A percentile compares a stretch with the other conserved stretches of the same genome.
These are phyloP conservation scores for Zasmidium cellare DNA, from an alignment of 2,329 filamentous ascomycete genomes.

Conservation along the genomic window DNA sequence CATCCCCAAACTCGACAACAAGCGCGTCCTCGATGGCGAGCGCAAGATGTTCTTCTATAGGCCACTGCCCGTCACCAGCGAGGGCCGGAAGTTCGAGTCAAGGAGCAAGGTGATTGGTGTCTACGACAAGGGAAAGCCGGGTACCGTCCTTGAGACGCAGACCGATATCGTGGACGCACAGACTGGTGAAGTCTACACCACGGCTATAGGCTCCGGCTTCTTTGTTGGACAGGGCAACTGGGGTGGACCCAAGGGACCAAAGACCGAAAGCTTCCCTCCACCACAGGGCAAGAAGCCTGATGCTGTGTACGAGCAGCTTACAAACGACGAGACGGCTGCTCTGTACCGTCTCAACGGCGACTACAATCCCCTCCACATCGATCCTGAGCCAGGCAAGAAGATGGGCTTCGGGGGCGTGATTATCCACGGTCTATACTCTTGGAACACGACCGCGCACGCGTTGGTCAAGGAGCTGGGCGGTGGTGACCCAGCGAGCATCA, in stretches of 20 bases:
- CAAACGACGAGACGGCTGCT: constrained; percentile 69
- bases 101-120: constrained; percentile 78
- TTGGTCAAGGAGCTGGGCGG: constrained; percentile 72
- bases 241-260: constrained; percentile 85
- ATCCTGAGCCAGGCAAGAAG: constrained; percentile 72
- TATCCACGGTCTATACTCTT: constrained; percentile 85
- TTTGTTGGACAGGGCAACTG: constrained; percentile 79
- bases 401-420: constrained; percentile 92
- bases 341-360: constrained; percentile 86
- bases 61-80: constrained; percentile 70
- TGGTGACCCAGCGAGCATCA: constrained; percentile 77
- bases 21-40: constrained; percentile 79
- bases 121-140: constrained; percentile 82
- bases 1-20: constrained; percentile 73
- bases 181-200: constrained; percentile 69
- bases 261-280: constrained; percentile 74
- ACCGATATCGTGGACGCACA: constrained; percentile 70
- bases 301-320: constrained; percentile 68
- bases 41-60: constrained; percentile 71
- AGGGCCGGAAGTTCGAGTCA: constrained; percentile 72
- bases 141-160: constrained; percentile 76
- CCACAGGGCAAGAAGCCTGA: constrained; percentile 72
- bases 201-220: constrained; percentile 70
- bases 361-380: constrained; percentile 90
- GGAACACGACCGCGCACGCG: constrained; percentile 65